Percentiles rank a stretch among this genome's conserved stretches.
phyloP scores from a whole-genome alignment of 148 eudicot genomes.

The Polygonum maritimum region DNA sequence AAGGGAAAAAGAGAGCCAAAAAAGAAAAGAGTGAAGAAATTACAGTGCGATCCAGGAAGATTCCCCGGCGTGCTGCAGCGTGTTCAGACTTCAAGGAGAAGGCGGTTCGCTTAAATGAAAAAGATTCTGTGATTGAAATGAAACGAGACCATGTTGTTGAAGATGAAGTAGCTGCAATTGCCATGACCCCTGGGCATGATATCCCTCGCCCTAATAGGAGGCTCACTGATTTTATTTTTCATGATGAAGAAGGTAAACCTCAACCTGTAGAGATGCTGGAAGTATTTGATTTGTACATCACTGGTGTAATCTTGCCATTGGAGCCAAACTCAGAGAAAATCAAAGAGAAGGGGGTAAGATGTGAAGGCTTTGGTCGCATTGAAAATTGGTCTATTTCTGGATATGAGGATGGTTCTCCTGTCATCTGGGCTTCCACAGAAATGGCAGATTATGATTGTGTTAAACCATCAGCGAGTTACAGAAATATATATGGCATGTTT shows the following conservation, averaged over 20 bases:
- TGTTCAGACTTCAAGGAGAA: slow-evolving; percentile 78
- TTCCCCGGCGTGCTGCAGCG: slow-evolving; percentile 90
- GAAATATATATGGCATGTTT: slow-evolving; percentile 64
- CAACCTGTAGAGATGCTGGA: slow-evolving; percentile 87
- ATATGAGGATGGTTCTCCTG: slow-evolving; percentile 87
- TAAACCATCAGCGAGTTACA: slow-evolving; percentile 57
- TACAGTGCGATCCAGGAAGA: slow-evolving; percentile 44
- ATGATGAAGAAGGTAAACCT: slow-evolving; percentile 60
- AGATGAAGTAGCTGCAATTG: slow-evolving; percentile 61
- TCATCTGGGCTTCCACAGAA: slow-evolving; percentile 83
- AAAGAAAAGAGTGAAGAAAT: slow-evolving; percentile 24
- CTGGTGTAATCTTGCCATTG: slow-evolving; percentile 75
- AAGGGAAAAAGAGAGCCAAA: slow-evolving; percentile 4
- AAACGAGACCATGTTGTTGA: slow-evolving; percentile 49
- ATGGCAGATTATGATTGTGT: slow-evolving; percentile 83
- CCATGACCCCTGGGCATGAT: slow-evolving; percentile 66
- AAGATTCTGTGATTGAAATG: slow-evolving; percentile 40
- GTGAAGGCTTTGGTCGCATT: slow-evolving; percentile 96
- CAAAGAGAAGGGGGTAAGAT: slow-evolving; percentile 58
- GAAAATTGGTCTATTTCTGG: slow-evolving; percentile 94
- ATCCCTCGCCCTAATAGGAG: slow-evolving; percentile 64
- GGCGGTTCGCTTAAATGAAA: slow-evolving; percentile 33
- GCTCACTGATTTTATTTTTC: slow-evolving; percentile 68
- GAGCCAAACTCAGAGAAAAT: slow-evolving; percentile 45
- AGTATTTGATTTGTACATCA: slow-evolving; percentile 60